phyloP scores from a whole-genome alignment of 2,329 filamentous ascomycete species.

The Xenosphaeropsis pyriputrescens region DNA sequence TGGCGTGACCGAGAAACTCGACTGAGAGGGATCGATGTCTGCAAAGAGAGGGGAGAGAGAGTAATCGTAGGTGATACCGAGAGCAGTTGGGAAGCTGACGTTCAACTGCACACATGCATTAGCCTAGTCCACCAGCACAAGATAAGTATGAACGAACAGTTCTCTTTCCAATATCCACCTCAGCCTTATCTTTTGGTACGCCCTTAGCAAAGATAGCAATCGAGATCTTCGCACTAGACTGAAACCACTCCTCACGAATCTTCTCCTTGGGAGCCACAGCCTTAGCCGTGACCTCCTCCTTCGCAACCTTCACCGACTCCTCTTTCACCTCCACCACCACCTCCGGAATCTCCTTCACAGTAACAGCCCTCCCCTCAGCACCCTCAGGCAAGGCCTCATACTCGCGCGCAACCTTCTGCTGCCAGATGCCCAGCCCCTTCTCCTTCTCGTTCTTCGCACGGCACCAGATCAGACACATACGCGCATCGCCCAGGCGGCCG shows the following conservation, averaged over 20 bases:
- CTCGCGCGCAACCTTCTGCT: slow-evolving; percentile 35
- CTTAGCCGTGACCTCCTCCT: slow-evolving; percentile 3
- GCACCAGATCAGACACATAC: slow-evolving; percentile 49
- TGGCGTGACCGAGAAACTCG: slow-evolving; percentile 49
- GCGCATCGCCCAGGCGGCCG: slow-evolving; percentile 59
- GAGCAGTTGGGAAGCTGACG: slow-evolving; percentile 41
- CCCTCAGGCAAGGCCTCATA: slow-evolving; percentile 30
- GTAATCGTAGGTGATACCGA: slow-evolving; percentile 38
- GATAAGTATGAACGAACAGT: neutral
- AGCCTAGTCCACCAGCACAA: no score
- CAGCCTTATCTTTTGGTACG: slow-evolving; percentile 38
- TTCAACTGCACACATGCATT: slow-evolving; percentile 24
- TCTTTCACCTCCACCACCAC: slow-evolving; percentile 22
- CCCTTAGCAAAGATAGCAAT: slow-evolving; percentile 53
- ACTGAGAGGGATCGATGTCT: slow-evolving; percentile 43
- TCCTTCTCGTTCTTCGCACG: slow-evolving; percentile 35
- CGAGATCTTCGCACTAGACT: slow-evolving; percentile 42
- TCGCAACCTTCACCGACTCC: slow-evolving; percentile 11
- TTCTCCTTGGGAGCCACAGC: slow-evolving; percentile 28
- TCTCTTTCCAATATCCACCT: slow-evolving; percentile 15
- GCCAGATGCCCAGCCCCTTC: slow-evolving; percentile 40
- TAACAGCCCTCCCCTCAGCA: slow-evolving; percentile 28
- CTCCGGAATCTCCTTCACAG: slow-evolving; percentile 37
- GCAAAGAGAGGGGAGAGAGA: slow-evolving; percentile 53
- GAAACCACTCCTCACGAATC: slow-evolving; percentile 56